These are phyloP conservation scores for Aspergillus sp. DNA, from an alignment of 2,329 filamentous ascomycete genomes.

Conservation along the genomic window DNA sequence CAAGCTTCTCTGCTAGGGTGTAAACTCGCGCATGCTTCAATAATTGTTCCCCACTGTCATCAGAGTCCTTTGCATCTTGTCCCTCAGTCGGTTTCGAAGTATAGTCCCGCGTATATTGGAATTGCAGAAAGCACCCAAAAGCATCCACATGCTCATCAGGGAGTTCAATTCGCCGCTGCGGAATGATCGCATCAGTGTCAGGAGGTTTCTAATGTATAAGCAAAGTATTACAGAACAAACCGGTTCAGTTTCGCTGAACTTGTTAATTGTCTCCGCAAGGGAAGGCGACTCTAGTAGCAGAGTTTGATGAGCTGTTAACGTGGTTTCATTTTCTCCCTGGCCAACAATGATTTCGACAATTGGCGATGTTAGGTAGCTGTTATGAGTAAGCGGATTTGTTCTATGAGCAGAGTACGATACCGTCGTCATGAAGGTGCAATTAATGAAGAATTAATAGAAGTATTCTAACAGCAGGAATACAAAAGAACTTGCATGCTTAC, in stretches of 20 bases:
- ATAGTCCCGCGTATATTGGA: slow-evolving; percentile 79
- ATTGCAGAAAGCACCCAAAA: slow-evolving; percentile 73
- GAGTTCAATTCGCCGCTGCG: slow-evolving; percentile 63
- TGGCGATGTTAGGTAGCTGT: slow-evolving; percentile 58
- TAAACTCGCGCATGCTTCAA: slow-evolving; percentile 86
- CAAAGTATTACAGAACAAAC: slow-evolving; percentile 40
- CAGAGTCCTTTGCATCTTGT: slow-evolving; percentile 58
- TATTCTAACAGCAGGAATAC: background rate
- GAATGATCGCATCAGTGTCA: slow-evolving; percentile 1
- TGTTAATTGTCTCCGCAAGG: slow-evolving; percentile 58
- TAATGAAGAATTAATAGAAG: background rate
- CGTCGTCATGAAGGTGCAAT: background rate
- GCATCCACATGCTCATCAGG: slow-evolving; percentile 62
- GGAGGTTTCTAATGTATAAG: background rate
- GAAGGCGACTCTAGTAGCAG: slow-evolving; percentile 68
- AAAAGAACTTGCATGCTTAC: slow-evolving; percentile 13
- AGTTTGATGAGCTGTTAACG: slow-evolving; percentile 72
- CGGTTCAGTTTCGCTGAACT: slow-evolving; percentile 55
- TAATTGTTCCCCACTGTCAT: slow-evolving; percentile 74
- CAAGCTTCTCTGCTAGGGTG: slow-evolving; percentile 76
- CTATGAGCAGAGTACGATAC: background rate
- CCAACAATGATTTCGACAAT: slow-evolving; percentile 64
- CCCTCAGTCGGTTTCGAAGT: slow-evolving; percentile 60
- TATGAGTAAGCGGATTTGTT: slow-evolving; percentile 5
- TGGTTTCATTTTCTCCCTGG: slow-evolving; percentile 51